Percentiles rank a stretch among this genome's conserved stretches.
Conservation (phyloP, 1,284 basidiomycete species). For the Malassezia restricta region DNA sequence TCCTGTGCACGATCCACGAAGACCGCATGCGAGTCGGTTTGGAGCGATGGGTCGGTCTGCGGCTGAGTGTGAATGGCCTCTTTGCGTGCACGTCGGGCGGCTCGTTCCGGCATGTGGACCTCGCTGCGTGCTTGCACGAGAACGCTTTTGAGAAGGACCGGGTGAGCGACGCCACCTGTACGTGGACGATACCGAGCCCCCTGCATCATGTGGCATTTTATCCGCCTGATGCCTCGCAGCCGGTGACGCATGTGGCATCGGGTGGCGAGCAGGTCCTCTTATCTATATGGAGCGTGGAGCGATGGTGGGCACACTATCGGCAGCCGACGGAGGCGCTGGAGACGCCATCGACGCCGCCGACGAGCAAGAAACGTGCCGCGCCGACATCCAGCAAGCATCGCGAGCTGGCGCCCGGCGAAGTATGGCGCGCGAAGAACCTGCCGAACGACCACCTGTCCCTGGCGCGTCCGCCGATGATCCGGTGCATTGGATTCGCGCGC, state of each 20-base stretch:
- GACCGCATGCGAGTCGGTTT: conserved; percentile 14
- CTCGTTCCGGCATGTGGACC: conserved; percentile 5
- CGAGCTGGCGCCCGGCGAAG: conserved; percentile 3
- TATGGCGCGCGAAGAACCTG: conserved; percentile 17
- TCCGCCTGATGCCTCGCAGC: neutral
- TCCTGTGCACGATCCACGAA: conserved; percentile 7
- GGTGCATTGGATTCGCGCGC: conserved; percentile 4
- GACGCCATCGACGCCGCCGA: neutral
- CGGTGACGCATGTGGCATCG: conserved; percentile 7
- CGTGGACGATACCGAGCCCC: conserved; percentile 7
- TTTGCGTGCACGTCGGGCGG: conserved; percentile 13
- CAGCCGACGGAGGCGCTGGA: neutral
- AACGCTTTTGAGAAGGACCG: neutral
- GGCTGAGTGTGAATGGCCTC: neutral
- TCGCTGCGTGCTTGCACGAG: neutral
- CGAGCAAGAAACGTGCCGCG: conserved; percentile 7
- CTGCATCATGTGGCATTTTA: conserved; percentile 14
- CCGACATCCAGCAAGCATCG: neutral
- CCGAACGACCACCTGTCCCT: conserved; percentile 13
- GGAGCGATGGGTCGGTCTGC: conserved; percentile 13
- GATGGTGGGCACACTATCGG: neutral
- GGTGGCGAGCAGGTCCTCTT: conserved; percentile 14
- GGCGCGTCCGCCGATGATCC: conserved; percentile 8
- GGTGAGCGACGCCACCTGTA: neutral
- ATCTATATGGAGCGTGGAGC: conserved; percentile 6